Conservation (phyloP, 2,329 filamentous ascomycete genomes). For the Fusarium udum region DNA sequence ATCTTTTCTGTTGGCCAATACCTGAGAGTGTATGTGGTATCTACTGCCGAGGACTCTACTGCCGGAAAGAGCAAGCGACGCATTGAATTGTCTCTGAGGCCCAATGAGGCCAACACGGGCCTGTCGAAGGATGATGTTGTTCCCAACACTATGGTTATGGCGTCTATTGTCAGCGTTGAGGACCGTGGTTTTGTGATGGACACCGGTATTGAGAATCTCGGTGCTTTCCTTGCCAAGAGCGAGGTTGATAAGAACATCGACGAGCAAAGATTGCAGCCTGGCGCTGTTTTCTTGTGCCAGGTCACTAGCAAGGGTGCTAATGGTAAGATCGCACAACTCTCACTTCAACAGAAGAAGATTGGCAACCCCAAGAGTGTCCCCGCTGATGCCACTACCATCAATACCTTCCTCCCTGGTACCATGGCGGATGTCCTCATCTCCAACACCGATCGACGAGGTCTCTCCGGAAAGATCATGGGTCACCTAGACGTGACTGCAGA, state of each 20-base stretch:
- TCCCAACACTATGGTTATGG: conserved; percentile 82
- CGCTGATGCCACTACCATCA: conserved; percentile 83
- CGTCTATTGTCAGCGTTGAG: conserved; percentile 89
- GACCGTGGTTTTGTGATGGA: conserved; percentile 97
- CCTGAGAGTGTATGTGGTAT: conserved; percentile 82
- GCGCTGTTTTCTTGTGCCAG: conserved; percentile 84
- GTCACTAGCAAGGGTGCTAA: conserved; percentile 79
- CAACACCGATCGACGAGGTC: conserved; percentile 76
- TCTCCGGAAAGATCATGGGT: conserved; percentile 91
- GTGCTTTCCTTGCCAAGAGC: conserved; percentile 86
- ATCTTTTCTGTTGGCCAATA: conserved; percentile 89
- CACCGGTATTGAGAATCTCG: conserved; percentile 76
- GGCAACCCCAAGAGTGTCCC: conserved; percentile 74
- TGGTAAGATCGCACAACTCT: conserved; percentile 87
- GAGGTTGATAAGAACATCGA: conserved; percentile 76
- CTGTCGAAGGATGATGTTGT: conserved; percentile 78
- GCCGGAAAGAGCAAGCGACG: conserved; percentile 75
- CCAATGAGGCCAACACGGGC: conserved; percentile 79
- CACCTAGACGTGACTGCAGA: conserved; percentile 92
- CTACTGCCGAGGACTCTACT: conserved; percentile 74
- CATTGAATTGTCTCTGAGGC: conserved; percentile 88
- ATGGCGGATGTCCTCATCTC: conserved; percentile 85
- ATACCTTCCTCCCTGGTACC: conserved; percentile 91
- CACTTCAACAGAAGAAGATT: conserved; percentile 74
- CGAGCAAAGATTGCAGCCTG: conserved; percentile 78